phyloP scores from a whole-genome alignment of 352 stramenopile species.

The Phytophthora syringae region DNA sequence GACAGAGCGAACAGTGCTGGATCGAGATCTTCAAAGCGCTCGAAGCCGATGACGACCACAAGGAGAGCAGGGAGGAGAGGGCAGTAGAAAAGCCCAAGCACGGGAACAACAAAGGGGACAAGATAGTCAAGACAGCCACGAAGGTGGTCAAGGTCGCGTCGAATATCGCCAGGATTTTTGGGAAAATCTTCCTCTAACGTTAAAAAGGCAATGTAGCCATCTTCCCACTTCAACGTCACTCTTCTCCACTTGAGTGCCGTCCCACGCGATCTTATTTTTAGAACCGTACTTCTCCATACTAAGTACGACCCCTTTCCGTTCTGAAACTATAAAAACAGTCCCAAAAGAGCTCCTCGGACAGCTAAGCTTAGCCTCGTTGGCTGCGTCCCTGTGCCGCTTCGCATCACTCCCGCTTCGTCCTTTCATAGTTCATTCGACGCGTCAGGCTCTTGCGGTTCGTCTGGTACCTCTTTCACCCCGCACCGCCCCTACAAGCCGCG shows the following conservation, averaged over 20 bases:
- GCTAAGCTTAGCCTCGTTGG: constrained; percentile 20
- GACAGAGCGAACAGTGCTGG: neutral
- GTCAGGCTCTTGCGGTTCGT: neutral
- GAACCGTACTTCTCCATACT: neutral
- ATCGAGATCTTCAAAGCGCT: neutral
- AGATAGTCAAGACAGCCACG: neutral
- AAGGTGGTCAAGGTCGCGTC: too few relatives aligned
- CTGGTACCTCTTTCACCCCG: neutral
- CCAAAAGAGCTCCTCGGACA: neutral
- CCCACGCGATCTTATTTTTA: neutral
- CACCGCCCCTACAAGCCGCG: neutral
- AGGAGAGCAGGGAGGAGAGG: too few relatives aligned
- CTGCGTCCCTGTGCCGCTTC: constrained; percentile 6
- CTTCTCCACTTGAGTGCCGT: neutral
- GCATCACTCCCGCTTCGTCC: constrained; percentile 24
- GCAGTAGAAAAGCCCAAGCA: too few relatives aligned
- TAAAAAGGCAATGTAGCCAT: too few relatives aligned
- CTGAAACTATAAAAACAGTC: neutral
- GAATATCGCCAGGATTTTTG: too few relatives aligned
- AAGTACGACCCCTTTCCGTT: neutral
- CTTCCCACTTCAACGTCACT: neutral
- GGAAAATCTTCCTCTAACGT: too few relatives aligned
- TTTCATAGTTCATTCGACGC: constrained; percentile 12
- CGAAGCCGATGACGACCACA: neutral
- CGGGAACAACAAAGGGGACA: neutral